Conservation (phyloP, 345 rosid genomes). For the Rhodamnia argentea region DNA sequence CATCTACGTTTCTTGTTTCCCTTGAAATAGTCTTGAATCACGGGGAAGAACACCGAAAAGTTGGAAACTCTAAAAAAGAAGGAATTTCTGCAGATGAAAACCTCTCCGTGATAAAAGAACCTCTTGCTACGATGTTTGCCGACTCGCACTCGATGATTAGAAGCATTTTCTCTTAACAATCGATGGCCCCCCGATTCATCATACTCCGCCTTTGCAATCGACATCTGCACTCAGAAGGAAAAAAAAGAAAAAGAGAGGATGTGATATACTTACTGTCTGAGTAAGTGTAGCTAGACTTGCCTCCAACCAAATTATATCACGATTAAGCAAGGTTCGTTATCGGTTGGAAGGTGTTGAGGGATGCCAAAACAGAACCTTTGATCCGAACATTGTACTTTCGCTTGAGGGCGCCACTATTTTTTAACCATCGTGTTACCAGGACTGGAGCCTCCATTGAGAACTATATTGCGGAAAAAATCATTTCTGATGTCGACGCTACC, state of each 20-base stretch:
- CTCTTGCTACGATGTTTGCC: not conserved
- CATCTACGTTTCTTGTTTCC: no score
- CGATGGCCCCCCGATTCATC: not conserved
- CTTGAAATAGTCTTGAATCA: not conserved
- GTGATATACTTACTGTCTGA: not conserved
- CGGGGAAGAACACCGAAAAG: not conserved
- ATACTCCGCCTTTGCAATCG: not conserved
- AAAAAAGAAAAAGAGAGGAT: not conserved
- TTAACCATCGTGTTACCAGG: constrained; percentile 44
- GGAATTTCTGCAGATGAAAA: not conserved
- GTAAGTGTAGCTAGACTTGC: not conserved
- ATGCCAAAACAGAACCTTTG: constrained; percentile 46
- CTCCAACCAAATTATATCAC: not conserved
- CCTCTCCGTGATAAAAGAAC: not conserved
- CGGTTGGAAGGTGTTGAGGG: constrained; percentile 61
- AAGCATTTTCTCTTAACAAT: constrained; percentile 1
- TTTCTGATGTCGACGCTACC: constrained; percentile 52
- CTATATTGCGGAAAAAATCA: constrained; percentile 45
- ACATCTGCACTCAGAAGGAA: not conserved
- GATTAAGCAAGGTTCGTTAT: constrained; percentile 5
- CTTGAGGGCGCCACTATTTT: constrained; percentile 56
- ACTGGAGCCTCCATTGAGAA: constrained; percentile 59
- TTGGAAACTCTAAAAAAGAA: not conserved
- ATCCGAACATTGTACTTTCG: constrained; percentile 50
- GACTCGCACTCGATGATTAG: not conserved